Base-by-base conservation (phyloP, 768 basidiomycete genomes). In the Fomitopsis serialis region DNA sequence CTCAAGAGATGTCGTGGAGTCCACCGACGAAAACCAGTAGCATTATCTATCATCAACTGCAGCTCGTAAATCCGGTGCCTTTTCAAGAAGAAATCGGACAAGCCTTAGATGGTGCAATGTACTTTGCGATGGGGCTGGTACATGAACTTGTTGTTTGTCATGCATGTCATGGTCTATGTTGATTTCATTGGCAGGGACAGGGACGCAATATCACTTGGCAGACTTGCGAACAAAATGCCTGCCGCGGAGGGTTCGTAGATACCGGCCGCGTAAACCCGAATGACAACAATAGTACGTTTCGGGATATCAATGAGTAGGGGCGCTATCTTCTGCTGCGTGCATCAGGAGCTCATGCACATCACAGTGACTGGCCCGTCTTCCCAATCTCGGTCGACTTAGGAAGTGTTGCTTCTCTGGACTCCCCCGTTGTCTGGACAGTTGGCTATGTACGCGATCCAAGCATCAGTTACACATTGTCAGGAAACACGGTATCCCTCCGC, bases 381-480 rank as follows among this genome's bases (percentile, higher is more conserved):
- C 66, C 55, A 8, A 55, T 69, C 22, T 48, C 68, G 1, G 48
- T 58, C 5, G 59, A 67, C 36, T 60, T 68, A 6, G 66, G 68
- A 2, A 50, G 5, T 8, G 61, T 67, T 21, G 35, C 40, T 10
- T 45, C 46, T 17, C 62, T 61, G 0, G 36, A 50, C 5, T 34
- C 29, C 1, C 61, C 68, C 0, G 50, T 64, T 7, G 60, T 65
- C 2, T 68, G 66, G 65, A 54, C 63, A 0, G 53, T 69, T 9
- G 67, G 68, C 9, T 60, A 60, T 44, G 53, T 61, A 1, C 56
- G 63, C 6, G 61, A 69, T 44, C 64, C 63, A 7, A 55, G 58
- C 1, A 54, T 66, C 42, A 36, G 48, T 22, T 68, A 63, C 36
- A 60, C 54, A 0, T 23, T 60, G 3, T 34, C 27, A 11, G 57